Evolutionary conservation across 768 basidiomycete species (phyloP), one percentile per base, ranked within the genome.

Genomic region (Agaricus subrufescens): DNA sequence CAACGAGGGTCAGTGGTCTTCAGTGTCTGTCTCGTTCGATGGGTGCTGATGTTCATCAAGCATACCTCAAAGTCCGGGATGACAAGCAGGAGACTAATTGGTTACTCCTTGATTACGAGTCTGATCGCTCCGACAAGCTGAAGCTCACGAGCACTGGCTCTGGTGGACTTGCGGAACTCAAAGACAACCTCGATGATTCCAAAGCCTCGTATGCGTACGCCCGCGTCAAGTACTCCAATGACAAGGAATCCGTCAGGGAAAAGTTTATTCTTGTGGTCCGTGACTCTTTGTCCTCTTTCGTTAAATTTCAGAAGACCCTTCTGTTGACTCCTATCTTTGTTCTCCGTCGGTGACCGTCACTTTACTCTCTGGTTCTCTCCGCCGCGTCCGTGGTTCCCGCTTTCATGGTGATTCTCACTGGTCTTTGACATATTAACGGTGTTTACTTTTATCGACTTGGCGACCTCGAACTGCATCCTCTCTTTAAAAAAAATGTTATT

Each of bases 71-170:
- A 62, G 87, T 97, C 53, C 86, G 94, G 61, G 79, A 77, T 59
- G 86, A 91, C 78, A 94, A 94, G 66, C 78, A 85, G 39, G 89
- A 91, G 30, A 89, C 85, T 31, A 97, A 90, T 69, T 98, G 94
- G 94, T 67, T 95, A 45, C 76, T 98, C 55, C 73, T 97, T 56
- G 91, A 96, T 68, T 98, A 98, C 69, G 87, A 89, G 80, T 79
- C 78, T 65, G 89, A 91, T 70, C 80, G 82, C 63, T 90, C 87
- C 34, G 91, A 96, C 79, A 90, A 82, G 67, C 83, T 97, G 62
- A 69, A 73, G 61, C 74, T 98, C 65, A 87, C 91, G 10, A 68
- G 79, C 65, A 93, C 89, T 23, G 94, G 94, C 50, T 79, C 82
- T 26, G 91, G 88, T 37, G 91, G 91, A 56, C 79, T 97, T 37